Evolutionary conservation across 192 early-diverging fungal species (phyloP), one percentile per base, ranked within the genome.

Genomic region (Phlyctochytrium bullatum): DNA sequence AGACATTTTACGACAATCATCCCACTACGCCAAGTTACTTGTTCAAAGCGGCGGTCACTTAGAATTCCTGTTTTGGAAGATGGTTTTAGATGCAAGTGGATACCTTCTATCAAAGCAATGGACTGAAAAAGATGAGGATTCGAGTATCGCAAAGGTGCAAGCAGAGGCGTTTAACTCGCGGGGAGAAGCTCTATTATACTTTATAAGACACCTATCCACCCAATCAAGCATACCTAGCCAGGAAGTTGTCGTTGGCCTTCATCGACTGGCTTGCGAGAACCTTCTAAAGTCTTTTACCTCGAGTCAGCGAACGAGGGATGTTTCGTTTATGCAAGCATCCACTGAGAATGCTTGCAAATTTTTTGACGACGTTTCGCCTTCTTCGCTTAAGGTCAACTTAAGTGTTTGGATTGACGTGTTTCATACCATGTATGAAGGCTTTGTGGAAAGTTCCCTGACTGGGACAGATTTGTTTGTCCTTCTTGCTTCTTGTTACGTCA

Each of bases 381-480:
- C 34, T 14, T 3, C 58, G 17, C 23, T 4, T 24, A 23, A 24
- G 28, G 36, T 10, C 14, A 58, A 16, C 3, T n/a, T 35, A 3
- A 36, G 12, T 20, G 40, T 71, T 61, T 71, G 69, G 69, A 54
- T 61, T n/a, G 69, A 71, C 23, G 63, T 52, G 14, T 71, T 71
- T 34, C 69, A 71, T 0, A 36, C 23, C 24, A 31, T 71, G 1
- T 64, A 57, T 64, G 69, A 71, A 53, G 53, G 61, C 20, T 35
- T 71, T 3, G 57, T 62, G 0, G 52, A 54, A 36, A 56, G 54
- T 36, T 6, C 4, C 3, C 32, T 71, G 23, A 33, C 32, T 24
- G 16, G 63, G 2, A 29, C 62, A 17, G 36, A 58, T 36, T 64
- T 71, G 33, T 63, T 71, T 54, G 69, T 71, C 14, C n/a, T 25